Base-by-base conservation (phyloP, 1,284 basidiomycete species). In the Boletus smithii region DNA sequence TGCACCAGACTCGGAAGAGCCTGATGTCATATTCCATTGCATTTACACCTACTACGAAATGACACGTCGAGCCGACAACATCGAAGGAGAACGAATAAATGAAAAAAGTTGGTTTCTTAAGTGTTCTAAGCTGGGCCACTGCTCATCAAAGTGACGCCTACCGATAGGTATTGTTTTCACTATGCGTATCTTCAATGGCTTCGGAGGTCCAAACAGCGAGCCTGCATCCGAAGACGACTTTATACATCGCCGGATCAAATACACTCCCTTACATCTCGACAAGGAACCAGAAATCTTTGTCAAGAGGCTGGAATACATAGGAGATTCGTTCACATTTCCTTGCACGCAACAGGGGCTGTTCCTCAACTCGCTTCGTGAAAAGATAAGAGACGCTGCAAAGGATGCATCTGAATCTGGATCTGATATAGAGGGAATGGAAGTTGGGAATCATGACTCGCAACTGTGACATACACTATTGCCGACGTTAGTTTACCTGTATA, bases 291-390 rank as follows among this genome's bases (percentile, higher is more conserved):
- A 62, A 8, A 75, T 80, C 5, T 81, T 81, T 59, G 72, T 77
- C 14, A 65, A 76, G 29, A 69, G 69, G 34, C 65, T 90, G n/a
- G 74, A 73, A 18, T 88, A 83, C 62, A 72, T 90, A 49, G 70
- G 66, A 27, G 70, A 71, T 3, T 65, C 79, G 0, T 90, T 90
- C 63, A 80, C 83, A 13, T 90, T 90, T 60, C 70, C 75, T 46
- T 72, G 75, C 37, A 69, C 75, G 17, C 87, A 90, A 62, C 71
- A 85, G 46, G 73, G 79, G 3, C 65, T 84, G 18, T 85, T 89
- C 67, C 62, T 84, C 38, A 73, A 73, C 57, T 81, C 79, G 17
- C 62, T 85, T 49, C 70, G 76, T 45, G 74, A 77, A 32, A 72
- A 69, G 41, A 63, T 85, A 49, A 68, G 66, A 29, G 71, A 74